These are phyloP conservation scores for Annulohypoxylon stygium DNA, from an alignment of 495 filamentous ascomycete genomes.

Conservation along the genomic window DNA sequence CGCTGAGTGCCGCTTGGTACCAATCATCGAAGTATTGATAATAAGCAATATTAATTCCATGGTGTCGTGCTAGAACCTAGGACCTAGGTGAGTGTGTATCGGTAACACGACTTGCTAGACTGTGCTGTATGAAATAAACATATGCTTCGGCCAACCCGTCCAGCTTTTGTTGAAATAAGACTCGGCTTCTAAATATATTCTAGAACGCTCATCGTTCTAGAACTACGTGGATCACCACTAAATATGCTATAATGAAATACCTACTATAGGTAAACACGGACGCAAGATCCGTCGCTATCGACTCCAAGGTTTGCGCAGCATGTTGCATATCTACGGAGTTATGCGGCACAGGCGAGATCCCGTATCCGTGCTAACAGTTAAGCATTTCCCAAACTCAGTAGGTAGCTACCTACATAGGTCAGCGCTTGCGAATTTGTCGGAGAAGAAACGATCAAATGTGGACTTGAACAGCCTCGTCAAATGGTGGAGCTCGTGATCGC, in stretches of 20 bases:
- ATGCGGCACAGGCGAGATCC: slow-evolving; percentile 21
- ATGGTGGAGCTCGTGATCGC: slow-evolving; percentile 26
- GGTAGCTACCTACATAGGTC: not conserved
- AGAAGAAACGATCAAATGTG: slow-evolving; percentile 5
- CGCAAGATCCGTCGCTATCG: slow-evolving; percentile 9
- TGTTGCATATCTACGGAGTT: not conserved
- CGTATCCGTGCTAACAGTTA: slow-evolving; percentile 18
- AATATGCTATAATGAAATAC: not conserved
- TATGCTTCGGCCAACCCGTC: slow-evolving; percentile 1
- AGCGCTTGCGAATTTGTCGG: not conserved
- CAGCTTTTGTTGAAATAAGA: not conserved
- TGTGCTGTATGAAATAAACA: slow-evolving; percentile 4
- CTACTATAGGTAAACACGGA: not conserved
- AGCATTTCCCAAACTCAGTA: not conserved
- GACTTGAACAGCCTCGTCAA: slow-evolving; percentile 8
- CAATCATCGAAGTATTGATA: slow-evolving; percentile 23
- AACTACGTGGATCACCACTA: slow-evolving; percentile 28
- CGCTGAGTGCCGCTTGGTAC: slow-evolving; percentile 9
- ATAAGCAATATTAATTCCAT: not conserved
- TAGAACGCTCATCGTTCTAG: slow-evolving; percentile 32
- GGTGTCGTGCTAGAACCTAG: not conserved
- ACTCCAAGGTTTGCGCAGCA: slow-evolving; percentile 37
- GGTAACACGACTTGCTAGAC: too few relatives aligned
- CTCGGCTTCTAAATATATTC: slow-evolving; percentile 32
- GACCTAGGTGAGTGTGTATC: not conserved